Evolutionary conservation across 1,284 basidiomycete genomes (phyloP), one percentile per base, ranked within the genome.

Genomic region (Blastosporella zonata): DNA sequence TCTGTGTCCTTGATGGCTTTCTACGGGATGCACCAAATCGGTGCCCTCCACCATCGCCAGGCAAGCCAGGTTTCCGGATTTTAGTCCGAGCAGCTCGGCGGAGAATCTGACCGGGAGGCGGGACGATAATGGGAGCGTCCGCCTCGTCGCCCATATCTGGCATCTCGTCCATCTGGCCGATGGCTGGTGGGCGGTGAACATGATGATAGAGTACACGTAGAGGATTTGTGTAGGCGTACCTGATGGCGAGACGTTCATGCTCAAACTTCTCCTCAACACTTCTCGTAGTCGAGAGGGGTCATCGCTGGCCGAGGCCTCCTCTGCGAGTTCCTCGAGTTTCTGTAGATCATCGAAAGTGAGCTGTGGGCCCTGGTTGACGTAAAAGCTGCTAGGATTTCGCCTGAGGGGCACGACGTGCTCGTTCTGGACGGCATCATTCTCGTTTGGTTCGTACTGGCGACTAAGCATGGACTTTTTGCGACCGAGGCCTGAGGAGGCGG

Each of bases 31-130:
- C 68, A 15, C 78, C 73, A 68, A 94, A 95, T 13, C 91, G 84
- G 74, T 90, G 89, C 2, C 87, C 86, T 37, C 82, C 85, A 3
- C 82, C 86, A 63, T 89, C 91, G 17, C 86, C 88, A 8, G 79
- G 75, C 18, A 87, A 65, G 10, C 82, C 81, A n/a, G 85, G 75
- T 70, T 97, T 99, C 47, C 96, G 84, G 61, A 97, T 97, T 74
- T 94, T 95, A 2, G 96, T 99, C 17, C 95, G 84, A 6, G 93
- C 93, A 9, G 93, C 84, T 38, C 96, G 86, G 23, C 93, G 90
- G 10, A 99, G 76, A 59, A 95, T 93, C 65, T 88, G 87, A 10
- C 90, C 90, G 1, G 91, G 92, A 39, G 86, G 84, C 27, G 90
- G 91, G 4, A 94, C 82, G 51, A 97, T 88, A 59, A 97, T 89